A percentile compares a stretch with the other conserved stretches of the same genome.
Conservation (phyloP, 495 filamentous ascomycete species). For the Oidiodendron maius region DNA sequence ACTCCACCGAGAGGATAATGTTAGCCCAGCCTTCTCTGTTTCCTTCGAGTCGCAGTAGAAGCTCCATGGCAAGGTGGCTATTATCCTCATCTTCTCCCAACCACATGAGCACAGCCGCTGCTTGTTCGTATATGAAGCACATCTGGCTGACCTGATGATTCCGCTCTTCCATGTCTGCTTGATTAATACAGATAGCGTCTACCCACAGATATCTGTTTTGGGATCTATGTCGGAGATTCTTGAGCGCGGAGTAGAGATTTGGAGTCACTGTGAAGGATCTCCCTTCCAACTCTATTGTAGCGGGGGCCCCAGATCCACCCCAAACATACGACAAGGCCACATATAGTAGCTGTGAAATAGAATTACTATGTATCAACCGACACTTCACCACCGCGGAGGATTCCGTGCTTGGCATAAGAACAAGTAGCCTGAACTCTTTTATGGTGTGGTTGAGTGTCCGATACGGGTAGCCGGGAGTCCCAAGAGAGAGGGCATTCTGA, state of each 20-base stretch:
- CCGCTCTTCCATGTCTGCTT: neutral
- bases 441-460: no score
- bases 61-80: neutral
- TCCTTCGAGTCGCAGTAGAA: neutral
- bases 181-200: neutral
- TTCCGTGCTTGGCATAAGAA: no score
- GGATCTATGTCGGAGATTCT: neutral
- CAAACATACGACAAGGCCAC: neutral
- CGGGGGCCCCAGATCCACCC: neutral
- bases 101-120: neutral
- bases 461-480: no score
- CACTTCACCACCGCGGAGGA: no score
- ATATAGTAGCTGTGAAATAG: no score
- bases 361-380: no score
- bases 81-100: neutral
- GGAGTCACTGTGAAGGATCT: neutral
- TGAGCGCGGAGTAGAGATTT: neutral
- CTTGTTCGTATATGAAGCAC: neutral
- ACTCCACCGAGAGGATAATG: neutral
- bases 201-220: neutral
- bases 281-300: neutral
- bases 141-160: slow-evolving; percentile 28
- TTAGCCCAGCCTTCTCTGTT: neutral
- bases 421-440: no score
- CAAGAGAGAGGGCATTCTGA: no score